Base-by-base conservation (phyloP, 805 yeast species). In the Ogataea sp. region DNA sequence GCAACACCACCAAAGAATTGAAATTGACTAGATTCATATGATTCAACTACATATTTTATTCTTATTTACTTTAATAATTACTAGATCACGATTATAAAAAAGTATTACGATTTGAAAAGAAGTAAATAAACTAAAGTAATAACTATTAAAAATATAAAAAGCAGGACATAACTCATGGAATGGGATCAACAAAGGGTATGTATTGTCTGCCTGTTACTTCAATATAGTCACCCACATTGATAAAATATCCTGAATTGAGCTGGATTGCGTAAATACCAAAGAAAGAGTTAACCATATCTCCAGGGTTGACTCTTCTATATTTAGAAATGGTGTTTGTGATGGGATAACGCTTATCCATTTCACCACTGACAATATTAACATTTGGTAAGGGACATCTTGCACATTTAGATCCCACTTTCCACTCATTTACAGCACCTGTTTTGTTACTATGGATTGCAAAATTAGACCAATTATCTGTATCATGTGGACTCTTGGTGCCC, bases 311-410 rank as follows among this genome's bases (percentile, higher is more conserved):
- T 30, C 62, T 50, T 39, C 64, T 45, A 34, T 47, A 55, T 28
- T 48, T 53, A 3, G 56, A 38, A 47, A 59, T 43, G 3, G 48
- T 45, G 27, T 46, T 53, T 13, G 56, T 43, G 10, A 58, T 43
- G 1, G 46, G 49, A 7, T 43, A 39, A 11, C 50, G 46, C 30
- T 45, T 44, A 34, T 56, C 59, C 32, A 47, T 36, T 2, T 28
- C 40, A 8, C 61, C 62, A 0, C 35, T 48, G 1, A 35, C 29
- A 3, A 41, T 16, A 35, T 55, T 43, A 20, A 58, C 47, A 35
- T 58, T 59, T 6, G 61, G 61, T 30, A 55, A 39, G 2, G 51
- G 31, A 29, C 64, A 58, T 36, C 62, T 45, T 3, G 53, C 45
- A 38, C 62, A 58, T 39, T 56, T 58, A 32, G 51, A 43, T 7